phyloP scores from a whole-genome alignment of 1,284 basidiomycete genomes.

The Ganoderma resinaceum region DNA sequence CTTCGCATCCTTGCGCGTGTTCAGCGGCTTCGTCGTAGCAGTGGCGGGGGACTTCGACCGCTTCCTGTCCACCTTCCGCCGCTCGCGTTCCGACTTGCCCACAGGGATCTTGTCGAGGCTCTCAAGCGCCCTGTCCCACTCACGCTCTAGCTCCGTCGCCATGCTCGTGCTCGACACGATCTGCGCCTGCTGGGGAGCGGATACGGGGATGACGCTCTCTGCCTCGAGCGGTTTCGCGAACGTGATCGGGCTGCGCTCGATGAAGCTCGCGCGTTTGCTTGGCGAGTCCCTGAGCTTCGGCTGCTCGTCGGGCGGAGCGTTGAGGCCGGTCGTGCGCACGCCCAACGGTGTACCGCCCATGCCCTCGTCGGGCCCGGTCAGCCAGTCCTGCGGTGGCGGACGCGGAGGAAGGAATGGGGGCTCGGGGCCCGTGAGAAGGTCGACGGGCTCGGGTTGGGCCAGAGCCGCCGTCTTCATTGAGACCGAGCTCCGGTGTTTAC shows the following conservation, averaged over 20 bases:
- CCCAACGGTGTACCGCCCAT: slow-evolving; percentile 17
- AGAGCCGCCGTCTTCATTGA: slow-evolving; percentile 26
- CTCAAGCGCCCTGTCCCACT: slow-evolving; percentile 29
- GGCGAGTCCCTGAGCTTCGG: slow-evolving; percentile 71
- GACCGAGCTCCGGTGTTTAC: slow-evolving; percentile 34
- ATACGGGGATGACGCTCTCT: slow-evolving; percentile 40
- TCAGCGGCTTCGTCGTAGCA: slow-evolving; percentile 31
- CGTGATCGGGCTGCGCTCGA: slow-evolving; percentile 57
- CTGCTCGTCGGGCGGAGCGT: slow-evolving; percentile 29
- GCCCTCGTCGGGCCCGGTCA: slow-evolving; percentile 69
- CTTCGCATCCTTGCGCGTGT: slow-evolving; percentile 31
- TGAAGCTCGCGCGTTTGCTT: slow-evolving; percentile 71
- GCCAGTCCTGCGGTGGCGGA: slow-evolving; percentile 63
- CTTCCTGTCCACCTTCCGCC: slow-evolving; percentile 25
- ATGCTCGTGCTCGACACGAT: neutral
- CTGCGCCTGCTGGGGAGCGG: slow-evolving; percentile 21
- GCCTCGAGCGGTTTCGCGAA: slow-evolving; percentile 56
- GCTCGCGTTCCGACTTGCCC: slow-evolving; percentile 24
- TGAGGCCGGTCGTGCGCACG: slow-evolving; percentile 15
- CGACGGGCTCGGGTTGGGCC: slow-evolving; percentile 19
- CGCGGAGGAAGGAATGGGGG: slow-evolving; percentile 37
- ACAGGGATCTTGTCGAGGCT: slow-evolving; percentile 28
- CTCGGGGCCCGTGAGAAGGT: slow-evolving; percentile 20
- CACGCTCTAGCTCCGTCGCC: slow-evolving; percentile 28
- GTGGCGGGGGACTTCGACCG: slow-evolving; percentile 29